Percentiles rank a stretch among this genome's conserved stretches.
These are phyloP conservation scores for Lactifluus pinguis DNA, from an alignment of 768 basidiomycete genomes.

Conservation along the genomic window DNA sequence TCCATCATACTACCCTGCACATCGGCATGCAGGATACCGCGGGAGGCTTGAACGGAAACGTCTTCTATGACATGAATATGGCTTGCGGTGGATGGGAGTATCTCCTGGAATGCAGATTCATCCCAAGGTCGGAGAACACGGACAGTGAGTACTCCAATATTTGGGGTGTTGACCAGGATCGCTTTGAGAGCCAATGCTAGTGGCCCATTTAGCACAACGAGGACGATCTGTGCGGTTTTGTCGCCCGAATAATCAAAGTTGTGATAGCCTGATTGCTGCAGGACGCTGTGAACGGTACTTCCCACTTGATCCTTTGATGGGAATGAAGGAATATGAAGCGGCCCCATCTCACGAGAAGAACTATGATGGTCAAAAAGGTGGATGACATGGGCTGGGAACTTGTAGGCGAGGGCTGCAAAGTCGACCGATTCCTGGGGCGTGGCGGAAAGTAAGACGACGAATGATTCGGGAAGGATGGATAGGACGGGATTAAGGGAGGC, in stretches of 20 bases:
- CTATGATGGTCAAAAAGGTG: slow-evolving; percentile 89
- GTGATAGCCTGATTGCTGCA: slow-evolving; percentile 54
- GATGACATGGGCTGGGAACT: slow-evolving; percentile 61
- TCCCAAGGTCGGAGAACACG: slow-evolving; percentile 83
- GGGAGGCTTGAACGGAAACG: slow-evolving; percentile 50
- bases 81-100: slow-evolving; percentile 51
- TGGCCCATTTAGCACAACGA: slow-evolving; percentile 71
- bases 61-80: slow-evolving; percentile 72
- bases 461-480: slow-evolving; percentile 50
- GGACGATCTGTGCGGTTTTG: slow-evolving; percentile 46
- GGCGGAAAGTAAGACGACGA: slow-evolving; percentile 73
- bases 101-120: slow-evolving; percentile 47
- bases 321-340: slow-evolving; percentile 36
- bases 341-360: slow-evolving; percentile 66
- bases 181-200: slow-evolving; percentile 57
- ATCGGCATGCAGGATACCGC: slow-evolving; percentile 63
- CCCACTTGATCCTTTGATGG: slow-evolving; percentile 25
- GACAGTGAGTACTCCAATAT: slow-evolving; percentile 60
- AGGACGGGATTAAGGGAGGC: slow-evolving; percentile 54
- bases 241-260: slow-evolving; percentile 74
- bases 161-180: slow-evolving; percentile 33
- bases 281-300: slow-evolving; percentile 36
- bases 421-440: slow-evolving; percentile 77
- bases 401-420: slow-evolving; percentile 70
- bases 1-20: slow-evolving; percentile 54